phyloP scores from a whole-genome alignment of 2,329 filamentous ascomycete genomes.

The Bertia moriformis region DNA sequence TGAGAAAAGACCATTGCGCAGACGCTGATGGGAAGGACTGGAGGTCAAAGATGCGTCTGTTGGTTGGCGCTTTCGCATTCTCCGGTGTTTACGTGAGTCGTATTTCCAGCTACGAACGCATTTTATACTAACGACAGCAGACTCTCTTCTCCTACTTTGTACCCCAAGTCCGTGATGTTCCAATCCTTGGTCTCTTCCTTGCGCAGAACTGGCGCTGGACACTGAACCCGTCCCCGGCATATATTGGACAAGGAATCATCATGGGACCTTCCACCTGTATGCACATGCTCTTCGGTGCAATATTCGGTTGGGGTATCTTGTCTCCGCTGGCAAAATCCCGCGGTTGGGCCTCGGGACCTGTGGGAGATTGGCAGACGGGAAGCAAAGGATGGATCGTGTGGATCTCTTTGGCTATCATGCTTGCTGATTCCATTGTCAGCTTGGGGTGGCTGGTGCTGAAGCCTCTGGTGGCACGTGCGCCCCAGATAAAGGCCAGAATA shows the following conservation, averaged over 20 bases:
- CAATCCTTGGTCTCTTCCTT: constrained; percentile 63
- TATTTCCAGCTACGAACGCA: background rate
- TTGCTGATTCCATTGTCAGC: constrained; percentile 81
- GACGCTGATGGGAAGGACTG: constrained; percentile 23
- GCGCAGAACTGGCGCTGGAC: constrained; percentile 85
- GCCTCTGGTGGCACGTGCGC: constrained; percentile 27
- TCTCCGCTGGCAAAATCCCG: constrained; percentile 74
- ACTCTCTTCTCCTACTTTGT: constrained; percentile 84
- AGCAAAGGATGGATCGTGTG: constrained; percentile 99
- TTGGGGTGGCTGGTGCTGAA: constrained; percentile 35
- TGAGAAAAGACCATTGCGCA: constrained; percentile 9
- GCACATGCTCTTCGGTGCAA: constrained; percentile 83
- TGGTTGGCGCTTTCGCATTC: constrained; percentile 39
- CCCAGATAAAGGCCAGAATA: background rate
- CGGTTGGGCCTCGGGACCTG: constrained; percentile 79
- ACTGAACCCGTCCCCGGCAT: constrained; percentile 89
- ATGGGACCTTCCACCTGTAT: constrained; percentile 93
- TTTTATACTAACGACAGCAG: background rate
- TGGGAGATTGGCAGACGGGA: constrained; percentile 77
- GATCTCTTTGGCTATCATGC: constrained; percentile 91
- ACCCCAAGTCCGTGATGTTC: constrained; percentile 70
- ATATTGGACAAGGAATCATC: constrained; percentile 93
- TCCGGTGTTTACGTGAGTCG: constrained; percentile 36
- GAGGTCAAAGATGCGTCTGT: constrained; percentile 33
- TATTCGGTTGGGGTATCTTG: constrained; percentile 79